Conservation (phyloP, 2,329 filamentous ascomycete genomes). For the Penicillium sp. region DNA sequence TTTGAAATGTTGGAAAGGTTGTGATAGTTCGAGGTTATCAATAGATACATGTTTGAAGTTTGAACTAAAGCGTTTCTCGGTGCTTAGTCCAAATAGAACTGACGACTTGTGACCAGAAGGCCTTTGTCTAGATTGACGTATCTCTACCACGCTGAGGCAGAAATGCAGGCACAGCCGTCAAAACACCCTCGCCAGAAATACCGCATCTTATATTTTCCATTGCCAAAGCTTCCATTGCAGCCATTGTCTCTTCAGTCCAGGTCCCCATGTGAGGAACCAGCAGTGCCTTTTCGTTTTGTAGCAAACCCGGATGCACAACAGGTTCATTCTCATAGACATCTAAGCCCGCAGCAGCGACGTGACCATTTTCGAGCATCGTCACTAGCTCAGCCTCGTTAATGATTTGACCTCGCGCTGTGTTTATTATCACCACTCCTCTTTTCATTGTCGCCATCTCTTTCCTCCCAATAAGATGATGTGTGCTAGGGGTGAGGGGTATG, state of each 20-base stretch:
- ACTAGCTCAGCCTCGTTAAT: not conserved
- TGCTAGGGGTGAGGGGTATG: not conserved
- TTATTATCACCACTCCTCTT: not conserved
- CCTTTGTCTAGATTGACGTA: no score
- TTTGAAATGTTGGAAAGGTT: no score
- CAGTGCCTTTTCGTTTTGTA: not conserved
- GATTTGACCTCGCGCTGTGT: not conserved
- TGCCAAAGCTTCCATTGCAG: constrained; percentile 65
- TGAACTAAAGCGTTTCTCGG: no score
- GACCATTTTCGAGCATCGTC: not conserved
- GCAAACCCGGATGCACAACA: not conserved
- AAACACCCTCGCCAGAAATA: no score
- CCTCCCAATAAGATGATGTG: not conserved
- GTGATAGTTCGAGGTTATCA: no score
- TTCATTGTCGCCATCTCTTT: not conserved
- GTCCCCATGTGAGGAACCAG: not conserved
- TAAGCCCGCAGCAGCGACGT: not conserved
- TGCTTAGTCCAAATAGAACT: no score
- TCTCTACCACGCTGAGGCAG: no score
- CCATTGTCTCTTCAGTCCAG: constrained; percentile 21
- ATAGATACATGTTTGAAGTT: no score
- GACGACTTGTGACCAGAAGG: no score
- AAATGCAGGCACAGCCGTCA: no score
- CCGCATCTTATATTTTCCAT: constrained; percentile 50
- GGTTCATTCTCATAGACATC: not conserved